A percentile compares a stretch with the other conserved stretches of the same genome.
phyloP scores from a whole-genome alignment of 192 early-diverging fungal species.

The Backusella luteola region DNA sequence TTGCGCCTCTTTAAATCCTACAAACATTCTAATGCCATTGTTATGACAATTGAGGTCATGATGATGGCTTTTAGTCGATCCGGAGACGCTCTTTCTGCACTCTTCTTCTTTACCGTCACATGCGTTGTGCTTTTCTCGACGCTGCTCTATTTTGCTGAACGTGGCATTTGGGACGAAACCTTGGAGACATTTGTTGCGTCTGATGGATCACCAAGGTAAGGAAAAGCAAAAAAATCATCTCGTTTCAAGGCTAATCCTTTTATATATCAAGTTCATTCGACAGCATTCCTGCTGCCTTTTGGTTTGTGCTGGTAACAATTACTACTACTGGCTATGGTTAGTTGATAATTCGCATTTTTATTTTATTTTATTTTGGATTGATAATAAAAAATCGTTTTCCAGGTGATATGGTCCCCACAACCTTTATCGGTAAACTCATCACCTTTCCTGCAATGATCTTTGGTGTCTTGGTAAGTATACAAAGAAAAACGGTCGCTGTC shows the following conservation, averaged over 20 bases:
- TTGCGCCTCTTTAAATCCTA: conserved; percentile 79
- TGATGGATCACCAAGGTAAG: conserved; percentile 62
- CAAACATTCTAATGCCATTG: conserved; percentile 77
- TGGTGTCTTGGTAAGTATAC: conserved; percentile 56
- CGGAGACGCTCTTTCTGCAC: conserved; percentile 68
- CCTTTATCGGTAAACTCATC: conserved; percentile 75
- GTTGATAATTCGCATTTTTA: not conserved
- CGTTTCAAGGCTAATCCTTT: not conserved
- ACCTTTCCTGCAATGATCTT: conserved; percentile 82
- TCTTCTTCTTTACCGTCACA: conserved; percentile 73
- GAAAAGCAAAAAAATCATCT: not conserved
- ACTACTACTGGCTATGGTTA: conserved; percentile 77
- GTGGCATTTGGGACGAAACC: conserved; percentile 71
- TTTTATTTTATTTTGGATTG: not conserved
- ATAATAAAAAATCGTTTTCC: conserved; percentile 4
- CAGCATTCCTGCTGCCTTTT: conserved; percentile 76
- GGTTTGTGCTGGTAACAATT: conserved; percentile 77
- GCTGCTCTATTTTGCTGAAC: conserved; percentile 79
- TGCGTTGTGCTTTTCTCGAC: conserved; percentile 73
- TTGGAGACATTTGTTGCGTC: conserved; percentile 63
- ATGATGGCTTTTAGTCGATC: conserved; percentile 74
- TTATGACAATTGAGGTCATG: conserved; percentile 84
- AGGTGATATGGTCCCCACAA: conserved; percentile 80
- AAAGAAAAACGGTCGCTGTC: not conserved
- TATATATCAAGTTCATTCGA: conserved; percentile 54